Evolutionary conservation across 2,329 filamentous ascomycete genomes (phyloP), one percentile per base, ranked within the genome.

Genomic region (Botrytis porri): DNA sequence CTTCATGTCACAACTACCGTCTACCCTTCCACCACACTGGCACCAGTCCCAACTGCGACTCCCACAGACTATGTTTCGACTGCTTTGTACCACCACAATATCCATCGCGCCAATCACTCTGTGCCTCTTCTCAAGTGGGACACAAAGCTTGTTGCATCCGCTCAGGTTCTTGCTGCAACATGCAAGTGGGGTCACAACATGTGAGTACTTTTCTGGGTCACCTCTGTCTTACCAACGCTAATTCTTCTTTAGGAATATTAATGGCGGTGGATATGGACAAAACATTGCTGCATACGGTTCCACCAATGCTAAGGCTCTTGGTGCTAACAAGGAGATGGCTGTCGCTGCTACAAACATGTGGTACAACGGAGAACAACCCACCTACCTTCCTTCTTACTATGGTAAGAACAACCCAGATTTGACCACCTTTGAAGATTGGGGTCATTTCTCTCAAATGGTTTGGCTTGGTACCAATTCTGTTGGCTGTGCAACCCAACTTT

Each of bases 331-430:
- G 54, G 71, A 89, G 64, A 85, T 93, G 75, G 88, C 89, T 70
- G 85, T 87, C 74, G 89, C 91, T 77, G 89, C 95, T 80, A 93
- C 89, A 79, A 88, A 94, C 80, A 86, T 91, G 84, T 97, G 95
- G 93, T 97, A 97, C 88, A 97, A 97, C 88, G 88, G 88, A 79
- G 93, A 97, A 83, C 85, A 92, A 78, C 80, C 81, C 75, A 83
- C 83, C 79, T 91, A 86, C 83, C 85, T 86, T 73, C 81, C 83
- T 67, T 74, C 73, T 18, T 85, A 82, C 80, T 95, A 92, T 79
- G 91, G 90, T 75, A 72, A 85, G 77, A 80, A 82, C 71, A 86
- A 85, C 79, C 90, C 92, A 20, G 82, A 88, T 79, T 89, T 89
- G 86, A 78, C 80, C 80, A 82, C 87, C 81, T 93, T 94, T 81